Base-by-base conservation (phyloP, 129 eudicot genomes). In the Escallonia rubra region DNA sequence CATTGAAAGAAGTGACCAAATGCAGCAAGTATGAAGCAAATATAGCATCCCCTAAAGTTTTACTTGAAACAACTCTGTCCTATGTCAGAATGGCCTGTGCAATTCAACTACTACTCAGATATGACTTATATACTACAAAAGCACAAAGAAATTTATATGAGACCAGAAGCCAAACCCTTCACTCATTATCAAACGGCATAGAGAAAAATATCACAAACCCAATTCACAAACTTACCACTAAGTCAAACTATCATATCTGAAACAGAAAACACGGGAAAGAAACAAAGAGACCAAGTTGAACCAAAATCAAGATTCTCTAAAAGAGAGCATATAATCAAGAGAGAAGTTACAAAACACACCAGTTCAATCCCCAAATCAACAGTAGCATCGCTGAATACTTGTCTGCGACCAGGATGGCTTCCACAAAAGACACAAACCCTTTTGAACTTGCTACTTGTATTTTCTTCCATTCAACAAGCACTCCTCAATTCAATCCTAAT, bases 391-490 rank as follows among this genome's bases (percentile, higher is more conserved):
- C 96, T 88, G 79, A 91, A 91, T 15, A 91, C 89, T 75, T 85
- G 63, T 55, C 98, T 81, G 57, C 82, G 81, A 59, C 98, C 98
- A 76, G 89, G 86, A 16, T 91, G 74, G 59, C 98, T 91, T 46
- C 98, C 98, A 81, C 98, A 91, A 71, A 91, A 91, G 0, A 91
- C 98, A 78, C 98, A 91, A 39, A 91, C 64, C 74, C 61, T 88
- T 69, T 88, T 83, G 91, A 91, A 91, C 49, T 72, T 79, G 75
- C 80, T 81, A 59, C 73, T 78, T 41, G 83, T 67, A 66, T 73
- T 82, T 60, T 51, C 71, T 41, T 81, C 88, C 85, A 81, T 88
- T 78, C 10, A 12, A 79, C 47, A 34, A 45, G 41, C 45, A 41
- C 52, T 73, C 55, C 66, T 57, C 57, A 38, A 43, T 42, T 46